phyloP scores from a whole-genome alignment of 257 asterid species.

The Nicotiana tomentosiformis region DNA sequence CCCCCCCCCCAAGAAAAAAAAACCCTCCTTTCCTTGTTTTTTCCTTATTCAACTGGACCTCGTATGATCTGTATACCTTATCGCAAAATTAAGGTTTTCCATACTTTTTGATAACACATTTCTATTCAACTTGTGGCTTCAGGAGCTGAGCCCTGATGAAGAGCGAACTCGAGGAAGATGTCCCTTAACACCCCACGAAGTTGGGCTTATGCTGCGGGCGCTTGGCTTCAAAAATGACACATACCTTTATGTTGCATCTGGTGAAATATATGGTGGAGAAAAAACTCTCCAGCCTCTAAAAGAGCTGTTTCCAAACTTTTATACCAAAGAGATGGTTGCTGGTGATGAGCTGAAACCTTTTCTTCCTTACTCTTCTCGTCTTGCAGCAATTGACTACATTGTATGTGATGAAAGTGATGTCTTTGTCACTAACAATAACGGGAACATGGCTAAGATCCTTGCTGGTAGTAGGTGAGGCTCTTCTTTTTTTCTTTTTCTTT shows the following conservation, averaged over 20 bases:
- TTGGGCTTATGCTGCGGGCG: slow-evolving; percentile 91
- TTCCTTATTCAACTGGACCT: background rate
- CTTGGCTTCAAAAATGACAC: slow-evolving; percentile 87
- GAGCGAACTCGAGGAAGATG: slow-evolving; percentile 92
- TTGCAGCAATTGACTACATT: slow-evolving; percentile 91
- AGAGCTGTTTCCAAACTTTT: slow-evolving; percentile 92
- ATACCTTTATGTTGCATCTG: slow-evolving; percentile 87
- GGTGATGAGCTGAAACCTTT: slow-evolving; percentile 70
- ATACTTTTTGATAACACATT: background rate
- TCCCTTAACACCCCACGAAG: slow-evolving; percentile 96
- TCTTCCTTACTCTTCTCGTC: slow-evolving; percentile 87
- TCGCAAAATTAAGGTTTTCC: background rate
- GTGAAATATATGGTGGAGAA: slow-evolving; percentile 98
- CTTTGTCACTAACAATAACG: slow-evolving; percentile 92
- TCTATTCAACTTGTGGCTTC: slow-evolving; percentile 3
- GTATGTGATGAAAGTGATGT: slow-evolving; percentile 98
- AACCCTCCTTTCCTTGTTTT: background rate
- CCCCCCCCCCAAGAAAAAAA: too few relatives aligned
- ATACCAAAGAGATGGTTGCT: slow-evolving; percentile 86
- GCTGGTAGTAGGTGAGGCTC: slow-evolving; percentile 83
- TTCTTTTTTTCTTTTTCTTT: background rate
- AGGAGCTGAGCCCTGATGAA: slow-evolving; percentile 93
- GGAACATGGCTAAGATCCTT: slow-evolving; percentile 98
- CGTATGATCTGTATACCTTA: background rate
- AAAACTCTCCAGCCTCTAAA: slow-evolving; percentile 87